These are phyloP conservation scores for Scleroderma bovista DNA, from an alignment of 768 basidiomycete genomes.

Conservation along the genomic window DNA sequence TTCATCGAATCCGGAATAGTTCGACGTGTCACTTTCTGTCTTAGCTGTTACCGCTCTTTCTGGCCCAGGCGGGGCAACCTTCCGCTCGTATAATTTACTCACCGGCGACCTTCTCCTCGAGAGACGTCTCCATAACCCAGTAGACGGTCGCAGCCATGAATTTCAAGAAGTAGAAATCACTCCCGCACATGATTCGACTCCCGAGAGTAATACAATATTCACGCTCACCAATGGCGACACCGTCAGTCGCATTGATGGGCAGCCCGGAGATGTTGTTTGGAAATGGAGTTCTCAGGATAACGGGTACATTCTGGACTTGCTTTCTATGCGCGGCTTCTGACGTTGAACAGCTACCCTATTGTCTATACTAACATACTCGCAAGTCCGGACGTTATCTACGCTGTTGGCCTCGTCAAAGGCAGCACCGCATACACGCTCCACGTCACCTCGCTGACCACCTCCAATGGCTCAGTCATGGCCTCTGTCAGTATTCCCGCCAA, in stretches of 20 bases:
- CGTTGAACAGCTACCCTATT: conserved; percentile 48
- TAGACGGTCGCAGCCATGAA: conserved; percentile 41
- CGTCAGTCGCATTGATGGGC: conserved; percentile 45
- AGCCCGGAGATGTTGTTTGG: conserved; percentile 59
- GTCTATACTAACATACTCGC: conserved; percentile 58
- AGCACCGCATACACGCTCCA: conserved; percentile 57
- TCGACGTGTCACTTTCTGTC: not conserved
- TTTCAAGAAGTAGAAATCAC: conserved; percentile 53
- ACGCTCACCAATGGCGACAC: conserved; percentile 57
- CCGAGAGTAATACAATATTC: conserved; percentile 37
- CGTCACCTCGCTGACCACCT: conserved; percentile 52
- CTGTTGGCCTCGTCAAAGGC: conserved; percentile 43
- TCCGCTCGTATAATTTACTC: conserved; percentile 60
- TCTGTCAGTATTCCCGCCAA: conserved; percentile 50
- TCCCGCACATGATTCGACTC: too few relatives aligned
- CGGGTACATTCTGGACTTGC: conserved; percentile 39
- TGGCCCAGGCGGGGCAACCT: conserved; percentile 62
- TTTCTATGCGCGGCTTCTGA: conserved; percentile 1
- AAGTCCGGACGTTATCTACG: conserved; percentile 50
- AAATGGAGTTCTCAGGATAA: conserved; percentile 66
- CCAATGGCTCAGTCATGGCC: conserved; percentile 47
- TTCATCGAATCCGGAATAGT: not conserved
- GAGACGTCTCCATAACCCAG: conserved; percentile 47
- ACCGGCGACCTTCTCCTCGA: conserved; percentile 68
- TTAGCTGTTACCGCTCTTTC: conserved; percentile 70